Evolutionary conservation across 257 asterid genomes (phyloP).

Genomic region (Solanum clarkiae): DNA sequence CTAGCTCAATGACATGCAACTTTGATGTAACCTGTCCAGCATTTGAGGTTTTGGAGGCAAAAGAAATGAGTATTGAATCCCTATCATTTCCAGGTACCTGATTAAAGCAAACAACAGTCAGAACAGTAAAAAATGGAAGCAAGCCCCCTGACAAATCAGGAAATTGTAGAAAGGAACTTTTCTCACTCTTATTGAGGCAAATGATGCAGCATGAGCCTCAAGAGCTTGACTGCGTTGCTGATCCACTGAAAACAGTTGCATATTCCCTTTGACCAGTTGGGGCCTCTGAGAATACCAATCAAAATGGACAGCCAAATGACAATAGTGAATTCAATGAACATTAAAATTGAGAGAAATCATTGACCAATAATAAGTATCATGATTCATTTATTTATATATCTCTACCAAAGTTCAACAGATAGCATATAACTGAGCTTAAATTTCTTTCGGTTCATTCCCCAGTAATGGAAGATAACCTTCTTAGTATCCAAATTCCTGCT

Average conservation of each 20-base stretch:
- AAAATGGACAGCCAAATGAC: not conserved
- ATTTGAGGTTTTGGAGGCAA: conserved; percentile 54
- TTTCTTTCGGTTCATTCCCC: not conserved
- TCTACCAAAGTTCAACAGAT: not conserved
- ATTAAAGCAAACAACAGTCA: not conserved
- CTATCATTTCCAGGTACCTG: conserved; percentile 90
- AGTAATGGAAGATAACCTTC: not conserved
- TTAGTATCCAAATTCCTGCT: not conserved
- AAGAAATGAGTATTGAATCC: conserved; percentile 89
- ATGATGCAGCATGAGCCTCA: conserved; percentile 98
- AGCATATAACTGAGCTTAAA: not conserved
- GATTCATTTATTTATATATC: not conserved
- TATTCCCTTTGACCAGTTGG: conserved; percentile 91
- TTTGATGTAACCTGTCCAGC: conserved; percentile 60
- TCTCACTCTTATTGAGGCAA: conserved; percentile 72
- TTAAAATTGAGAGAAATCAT: not conserved
- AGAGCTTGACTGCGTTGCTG: conserved; percentile 99
- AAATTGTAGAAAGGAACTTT: not conserved
- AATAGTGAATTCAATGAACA: not conserved
- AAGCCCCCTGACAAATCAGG: not conserved
- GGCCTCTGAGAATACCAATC: conserved; percentile 42
- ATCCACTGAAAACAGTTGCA: conserved; percentile 93
- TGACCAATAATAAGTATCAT: not conserved
- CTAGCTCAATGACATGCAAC: conserved; percentile 66
- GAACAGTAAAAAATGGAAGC: not conserved